A percentile compares a stretch with the other conserved stretches of the same genome.
Conservation (phyloP, 2,329 filamentous ascomycete genomes). For the Sporothrix curviconia region DNA sequence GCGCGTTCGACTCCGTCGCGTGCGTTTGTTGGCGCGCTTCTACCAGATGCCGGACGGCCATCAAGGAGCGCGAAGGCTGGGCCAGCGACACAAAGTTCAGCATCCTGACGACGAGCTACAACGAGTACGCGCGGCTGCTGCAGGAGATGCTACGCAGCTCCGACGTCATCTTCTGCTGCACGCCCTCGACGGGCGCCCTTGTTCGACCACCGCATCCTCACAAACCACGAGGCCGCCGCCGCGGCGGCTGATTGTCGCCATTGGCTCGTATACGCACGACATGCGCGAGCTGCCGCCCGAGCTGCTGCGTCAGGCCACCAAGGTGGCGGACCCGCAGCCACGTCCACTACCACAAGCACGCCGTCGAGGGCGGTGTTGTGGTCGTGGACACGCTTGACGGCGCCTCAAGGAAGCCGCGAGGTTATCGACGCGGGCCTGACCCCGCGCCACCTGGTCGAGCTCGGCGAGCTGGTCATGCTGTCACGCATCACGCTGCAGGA, state of each 20-base stretch:
- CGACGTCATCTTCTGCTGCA: slow-evolving; percentile 85
- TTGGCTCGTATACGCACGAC: slow-evolving; percentile 61
- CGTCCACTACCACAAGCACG: slow-evolving; percentile 61
- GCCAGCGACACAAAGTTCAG: slow-evolving; percentile 58
- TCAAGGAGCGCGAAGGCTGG: slow-evolving; percentile 56
- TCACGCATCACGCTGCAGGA: slow-evolving; percentile 35
- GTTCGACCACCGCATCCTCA: slow-evolving; percentile 68
- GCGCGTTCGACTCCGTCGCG: slow-evolving; percentile 54
- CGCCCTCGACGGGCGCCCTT: slow-evolving; percentile 66
- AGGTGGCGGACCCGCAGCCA: slow-evolving; percentile 43
- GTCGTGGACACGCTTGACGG: slow-evolving; percentile 73
- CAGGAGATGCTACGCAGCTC: slow-evolving; percentile 64
- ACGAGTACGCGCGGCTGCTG: slow-evolving; percentile 58
- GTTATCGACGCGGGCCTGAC: slow-evolving; percentile 69
- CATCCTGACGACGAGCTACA: slow-evolving; percentile 61
- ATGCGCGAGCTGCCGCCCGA: slow-evolving; percentile 83
- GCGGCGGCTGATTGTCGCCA: slow-evolving; percentile 62
- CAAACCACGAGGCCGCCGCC: slow-evolving; percentile 61
- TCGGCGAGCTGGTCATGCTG: slow-evolving; percentile 72
- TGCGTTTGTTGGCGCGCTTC: slow-evolving; percentile 44
- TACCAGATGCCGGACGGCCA: slow-evolving; percentile 39
- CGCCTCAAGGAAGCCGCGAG: slow-evolving; percentile 77
- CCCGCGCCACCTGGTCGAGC: slow-evolving; percentile 73
- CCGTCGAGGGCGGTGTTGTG: slow-evolving; percentile 57
- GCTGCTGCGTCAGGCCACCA: slow-evolving; percentile 58